These are phyloP conservation scores for Tilletia horrida DNA, from an alignment of 1,284 basidiomycete species.

Conservation along the genomic window DNA sequence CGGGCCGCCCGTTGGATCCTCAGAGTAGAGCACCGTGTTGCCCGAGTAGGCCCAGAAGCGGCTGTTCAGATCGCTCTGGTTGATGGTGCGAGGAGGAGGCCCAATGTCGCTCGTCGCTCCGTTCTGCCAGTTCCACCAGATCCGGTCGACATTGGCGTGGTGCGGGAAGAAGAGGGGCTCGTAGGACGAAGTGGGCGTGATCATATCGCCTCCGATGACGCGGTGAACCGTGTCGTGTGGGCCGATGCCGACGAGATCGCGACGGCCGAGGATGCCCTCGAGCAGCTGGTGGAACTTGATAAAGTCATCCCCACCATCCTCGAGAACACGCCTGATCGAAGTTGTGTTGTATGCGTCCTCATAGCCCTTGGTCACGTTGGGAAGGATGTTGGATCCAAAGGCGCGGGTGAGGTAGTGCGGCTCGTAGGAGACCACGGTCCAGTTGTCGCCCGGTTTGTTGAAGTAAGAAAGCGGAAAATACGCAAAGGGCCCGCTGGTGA, in stretches of 20 bases:
- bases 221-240: background rate
- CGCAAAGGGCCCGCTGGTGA: constrained; percentile 10
- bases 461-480: background rate
- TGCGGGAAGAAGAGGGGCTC: constrained; percentile 25
- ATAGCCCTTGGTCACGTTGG: background rate
- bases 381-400: background rate
- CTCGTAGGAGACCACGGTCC: background rate
- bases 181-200: background rate
- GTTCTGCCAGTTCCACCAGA: constrained; percentile 26
- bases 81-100: background rate
- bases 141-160: constrained; percentile 24
- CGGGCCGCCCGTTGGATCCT: background rate
- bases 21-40: background rate
- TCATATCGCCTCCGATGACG: background rate
- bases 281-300: background rate
- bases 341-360: background rate
- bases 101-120: background rate
- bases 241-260: background rate
- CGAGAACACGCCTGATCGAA: background rate
- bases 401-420: constrained; percentile 6
- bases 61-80: constrained; percentile 17
- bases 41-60: constrained; percentile 8
- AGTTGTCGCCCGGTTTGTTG: background rate
- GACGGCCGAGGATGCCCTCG: background rate
- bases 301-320: background rate